Percentiles rank a stretch among this genome's conserved stretches.
These are phyloP conservation scores for Uncinocarpus reesii DNA, from an alignment of 2,329 filamentous ascomycete species.

Conservation along the genomic window DNA sequence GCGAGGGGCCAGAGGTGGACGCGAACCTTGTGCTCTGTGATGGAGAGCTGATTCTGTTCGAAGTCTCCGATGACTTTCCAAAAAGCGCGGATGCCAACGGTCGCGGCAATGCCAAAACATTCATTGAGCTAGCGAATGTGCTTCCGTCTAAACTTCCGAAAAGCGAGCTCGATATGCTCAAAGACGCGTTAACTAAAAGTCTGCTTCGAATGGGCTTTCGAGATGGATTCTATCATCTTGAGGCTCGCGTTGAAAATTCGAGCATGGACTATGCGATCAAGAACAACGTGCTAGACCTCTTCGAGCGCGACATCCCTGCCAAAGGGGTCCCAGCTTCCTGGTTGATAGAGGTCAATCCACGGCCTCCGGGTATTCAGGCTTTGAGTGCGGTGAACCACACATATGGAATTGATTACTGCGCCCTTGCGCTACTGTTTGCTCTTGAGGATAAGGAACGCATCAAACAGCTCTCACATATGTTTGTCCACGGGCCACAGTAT, in stretches of 20 bases:
- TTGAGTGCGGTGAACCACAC: background rate
- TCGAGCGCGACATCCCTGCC: background rate
- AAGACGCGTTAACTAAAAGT: conserved; percentile 16
- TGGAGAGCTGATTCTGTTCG: conserved; percentile 33
- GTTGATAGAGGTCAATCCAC: conserved; percentile 25
- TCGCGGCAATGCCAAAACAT: conserved; percentile 7
- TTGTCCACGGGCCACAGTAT: background rate
- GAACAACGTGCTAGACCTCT: conserved; percentile 18
- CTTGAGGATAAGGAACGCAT: background rate
- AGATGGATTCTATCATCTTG: conserved; percentile 23
- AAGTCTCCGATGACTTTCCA: conserved; percentile 35
- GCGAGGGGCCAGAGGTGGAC: conserved; percentile 37
- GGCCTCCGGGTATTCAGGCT: conserved; percentile 18
- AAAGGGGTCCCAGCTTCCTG: conserved; percentile 7
- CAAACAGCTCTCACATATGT: conserved; percentile 2
- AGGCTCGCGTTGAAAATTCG: conserved; percentile 23
- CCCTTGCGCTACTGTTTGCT: background rate
- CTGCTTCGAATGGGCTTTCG: conserved; percentile 21
- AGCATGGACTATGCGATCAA: conserved; percentile 16
- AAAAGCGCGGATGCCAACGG: conserved; percentile 21
- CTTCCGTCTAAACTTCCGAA: conserved; percentile 20
- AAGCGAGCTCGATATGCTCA: conserved; percentile 17
- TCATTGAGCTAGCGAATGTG: conserved; percentile 18
- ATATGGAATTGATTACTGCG: conserved; percentile 22
- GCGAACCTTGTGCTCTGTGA: conserved; percentile 34